These are phyloP conservation scores for Auriscalpium microsporum DNA, from an alignment of 768 basidiomycete genomes.

Conservation along the genomic window DNA sequence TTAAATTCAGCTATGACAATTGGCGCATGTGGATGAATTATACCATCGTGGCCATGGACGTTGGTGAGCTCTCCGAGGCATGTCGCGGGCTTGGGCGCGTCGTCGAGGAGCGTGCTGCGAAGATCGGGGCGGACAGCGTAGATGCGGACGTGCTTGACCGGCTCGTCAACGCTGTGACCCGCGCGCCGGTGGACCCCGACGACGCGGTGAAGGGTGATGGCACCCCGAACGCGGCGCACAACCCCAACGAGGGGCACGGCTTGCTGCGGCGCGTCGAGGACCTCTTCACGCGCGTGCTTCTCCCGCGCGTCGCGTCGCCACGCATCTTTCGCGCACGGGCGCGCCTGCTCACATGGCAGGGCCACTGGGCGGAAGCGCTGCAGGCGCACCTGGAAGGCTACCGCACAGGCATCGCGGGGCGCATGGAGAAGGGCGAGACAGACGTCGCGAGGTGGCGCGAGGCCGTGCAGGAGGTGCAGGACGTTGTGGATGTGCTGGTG, in stretches of 20 bases:
- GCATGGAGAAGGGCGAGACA: slow-evolving; percentile 58
- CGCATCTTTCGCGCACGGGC: slow-evolving; percentile 81
- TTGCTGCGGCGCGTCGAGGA: slow-evolving; percentile 58
- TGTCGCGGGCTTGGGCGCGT: slow-evolving; percentile 76
- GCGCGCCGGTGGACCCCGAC: slow-evolving; percentile 34
- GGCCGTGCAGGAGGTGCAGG: slow-evolving; percentile 71
- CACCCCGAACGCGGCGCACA: slow-evolving; percentile 20
- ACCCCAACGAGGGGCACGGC: slow-evolving; percentile 60
- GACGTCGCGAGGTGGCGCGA: slow-evolving; percentile 64
- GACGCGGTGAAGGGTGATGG: slow-evolving; percentile 23
- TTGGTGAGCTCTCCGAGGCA: slow-evolving; percentile 86
- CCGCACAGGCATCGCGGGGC: slow-evolving; percentile 53
- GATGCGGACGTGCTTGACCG: slow-evolving; percentile 87
- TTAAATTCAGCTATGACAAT: slow-evolving; percentile 77
- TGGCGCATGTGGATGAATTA: slow-evolving; percentile 99
- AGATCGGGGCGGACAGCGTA: slow-evolving; percentile 46
- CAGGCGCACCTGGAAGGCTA: slow-evolving; percentile 84
- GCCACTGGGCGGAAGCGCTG: slow-evolving; percentile 66
- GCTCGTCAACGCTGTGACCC: slow-evolving; percentile 80
- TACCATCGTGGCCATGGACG: slow-evolving; percentile 87
- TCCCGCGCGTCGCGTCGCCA: slow-evolving; percentile 72
- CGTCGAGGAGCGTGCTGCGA: slow-evolving; percentile 61
- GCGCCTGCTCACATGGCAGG: slow-evolving; percentile 67
- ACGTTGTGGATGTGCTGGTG: slow-evolving; percentile 72
- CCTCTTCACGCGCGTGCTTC: slow-evolving; percentile 69